Evolutionary conservation across 768 basidiomycete genomes (phyloP).

Genomic region (Hericium erinaceus): DNA sequence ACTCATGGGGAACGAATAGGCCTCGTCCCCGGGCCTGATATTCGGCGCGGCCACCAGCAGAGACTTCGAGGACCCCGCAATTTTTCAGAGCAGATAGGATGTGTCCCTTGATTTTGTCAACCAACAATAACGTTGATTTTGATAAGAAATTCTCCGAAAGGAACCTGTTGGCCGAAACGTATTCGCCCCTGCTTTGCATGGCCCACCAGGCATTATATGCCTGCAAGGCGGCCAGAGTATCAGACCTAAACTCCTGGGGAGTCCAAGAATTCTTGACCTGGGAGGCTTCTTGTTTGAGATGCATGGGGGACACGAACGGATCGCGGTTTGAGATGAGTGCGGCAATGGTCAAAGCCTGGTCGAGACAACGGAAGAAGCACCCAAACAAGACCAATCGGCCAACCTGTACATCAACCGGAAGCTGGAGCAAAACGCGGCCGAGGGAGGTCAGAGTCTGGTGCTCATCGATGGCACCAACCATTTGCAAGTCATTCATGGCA

Average conservation of each 20-base stretch:
- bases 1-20: constrained; percentile 46
- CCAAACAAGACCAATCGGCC: constrained; percentile 86
- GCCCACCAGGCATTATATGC: constrained; percentile 81
- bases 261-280: constrained; percentile 72
- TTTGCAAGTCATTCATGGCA: constrained; percentile 70
- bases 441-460: constrained; percentile 75
- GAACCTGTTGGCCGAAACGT: constrained; percentile 61
- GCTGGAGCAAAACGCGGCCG: constrained; percentile 77
- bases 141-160: constrained; percentile 81
- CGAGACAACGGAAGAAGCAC: constrained; percentile 87
- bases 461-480: constrained; percentile 81
- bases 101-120: constrained; percentile 73
- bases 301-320: constrained; percentile 80
- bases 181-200: constrained; percentile 58
- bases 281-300: constrained; percentile 61
- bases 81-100: constrained; percentile 68
- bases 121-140: constrained; percentile 73
- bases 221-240: constrained; percentile 66
- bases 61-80: constrained; percentile 75
- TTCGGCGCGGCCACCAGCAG: constrained; percentile 50
- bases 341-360: constrained; percentile 82
- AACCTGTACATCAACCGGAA: constrained; percentile 86
- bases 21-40: constrained; percentile 23
- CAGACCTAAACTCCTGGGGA: constrained; percentile 72
- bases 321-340: constrained; percentile 86